Base-by-base conservation (phyloP, 768 basidiomycete species). In the Phanerochaete sordida region DNA sequence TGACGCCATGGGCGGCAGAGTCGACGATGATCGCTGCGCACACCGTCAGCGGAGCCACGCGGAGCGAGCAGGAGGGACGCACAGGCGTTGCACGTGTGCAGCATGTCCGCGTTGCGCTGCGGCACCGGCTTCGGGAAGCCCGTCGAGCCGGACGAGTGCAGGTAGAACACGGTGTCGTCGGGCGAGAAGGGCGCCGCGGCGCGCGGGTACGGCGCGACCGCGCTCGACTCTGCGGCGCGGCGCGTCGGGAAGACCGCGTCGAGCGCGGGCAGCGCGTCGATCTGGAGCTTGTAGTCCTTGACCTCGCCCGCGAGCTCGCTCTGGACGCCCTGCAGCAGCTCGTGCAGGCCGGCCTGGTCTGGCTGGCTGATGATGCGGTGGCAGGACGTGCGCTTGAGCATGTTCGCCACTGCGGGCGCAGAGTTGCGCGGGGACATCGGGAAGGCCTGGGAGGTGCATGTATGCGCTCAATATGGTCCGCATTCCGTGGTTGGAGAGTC, bases 81-180 rank as follows among this genome's bases (percentile, higher is more conserved):
- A 35, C 33, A 13, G 6, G 13, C 33, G 33, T 35, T 13, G 6
- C 33, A 13, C 13, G 33, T 35, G 33, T 35, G 33, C 33, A 35
- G 7, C 7, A 13, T 35, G 33, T 7, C 6, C 13, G 6, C 13
- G 33, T 35, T 35, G 7, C 7, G 6, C 33, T 64, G 31, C 64
- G 60, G 56, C 26, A 68, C 64, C 4, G 68, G 64, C 61, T 72
- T 72, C 2, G 70, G 69, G 56, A 69, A 67, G 0, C 67, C 61
- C 19, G 70, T 43, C 4, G 39, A 43, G 8, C 39, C 39, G 8
- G 39, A 43, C 4, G 39, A 43, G 19, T 43, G 39, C 19, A 43
- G 39, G 19, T 43, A 43, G 4, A 43, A 4, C 19, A 66, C 6
- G 71, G 69, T 13, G 39, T 35, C 33, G 6, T 35, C 33, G 33